Base-by-base conservation (phyloP, 2,329 filamentous ascomycete genomes). In the Dendrostoma leiphaemia region DNA sequence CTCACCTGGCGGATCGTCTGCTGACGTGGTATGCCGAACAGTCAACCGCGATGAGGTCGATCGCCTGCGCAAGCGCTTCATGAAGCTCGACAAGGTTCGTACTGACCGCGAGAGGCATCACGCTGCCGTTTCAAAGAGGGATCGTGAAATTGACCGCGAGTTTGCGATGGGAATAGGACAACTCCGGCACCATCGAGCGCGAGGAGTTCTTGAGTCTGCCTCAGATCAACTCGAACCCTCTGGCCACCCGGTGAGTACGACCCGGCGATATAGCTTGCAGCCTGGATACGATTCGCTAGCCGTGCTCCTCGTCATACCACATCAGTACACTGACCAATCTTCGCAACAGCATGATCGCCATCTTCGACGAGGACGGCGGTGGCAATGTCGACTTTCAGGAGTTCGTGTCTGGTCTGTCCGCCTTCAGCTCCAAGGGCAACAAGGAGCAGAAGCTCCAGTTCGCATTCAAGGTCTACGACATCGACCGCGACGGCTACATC, bases 391-490 rank as follows among this genome's bases (percentile, higher is more conserved):
- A 99, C 73, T 99, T 99, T 74, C 91, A 97, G 69, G 94, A 99
- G 74, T 99, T 99, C 71, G 94, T 99, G 9, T 91, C 90, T 1
- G 94, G 94, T 4, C 83, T 99, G 45, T 93, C 88, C 62, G 94
- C 94, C 37, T 99, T 99, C 80, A 94, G 89, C 69, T 92, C 89
- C 75, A 97, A 97, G 77, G 94, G 94, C 59, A 97, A 97, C 78
- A 97, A 99, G 80, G 91, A 97, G 74, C 93, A 99, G 77, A 99
- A 99, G 79, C 82, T 97, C 61, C 87, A 85, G 51, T 99, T 99
- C 69, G 94, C 94, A 41, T 99, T 99, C 84, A 96, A 97, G 74
- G 94, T 99, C 58, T 99, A 99, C 80, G 94, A 99, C 72, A 97
- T 99, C 67, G 94, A 99, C 74, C 90, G 94, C 57, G 94, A 99